These are phyloP conservation scores for Pseudognaphalium luteoalbum DNA, from an alignment of 129 eudicot genomes.

Conservation along the genomic window DNA sequence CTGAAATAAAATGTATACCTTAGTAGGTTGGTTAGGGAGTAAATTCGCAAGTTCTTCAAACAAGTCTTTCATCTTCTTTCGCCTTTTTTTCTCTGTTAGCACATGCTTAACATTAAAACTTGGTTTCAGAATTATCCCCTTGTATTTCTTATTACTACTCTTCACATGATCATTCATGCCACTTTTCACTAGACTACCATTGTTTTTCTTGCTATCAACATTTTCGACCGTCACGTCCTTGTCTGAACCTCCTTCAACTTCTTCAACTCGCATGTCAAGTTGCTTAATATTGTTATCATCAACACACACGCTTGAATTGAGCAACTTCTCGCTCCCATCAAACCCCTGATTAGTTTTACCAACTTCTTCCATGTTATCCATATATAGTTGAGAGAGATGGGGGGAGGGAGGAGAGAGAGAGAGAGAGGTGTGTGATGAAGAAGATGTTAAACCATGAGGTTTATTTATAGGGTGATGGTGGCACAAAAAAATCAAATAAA, in stretches of 20 bases:
- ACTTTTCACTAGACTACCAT: neutral
- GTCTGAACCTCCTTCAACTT: neutral
- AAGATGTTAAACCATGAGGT: conserved; percentile 19
- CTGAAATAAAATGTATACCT: conserved; percentile 45
- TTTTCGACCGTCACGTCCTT: neutral
- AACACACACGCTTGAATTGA: conserved; percentile 9
- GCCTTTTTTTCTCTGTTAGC: conserved; percentile 73
- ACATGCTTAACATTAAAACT: conserved; percentile 64
- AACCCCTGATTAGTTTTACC: too few species aligned
- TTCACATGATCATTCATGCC: neutral
- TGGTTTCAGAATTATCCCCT: conserved; percentile 20
- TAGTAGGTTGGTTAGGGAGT: conserved; percentile 70
- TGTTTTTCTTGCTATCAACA: neutral
- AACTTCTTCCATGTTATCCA: too few species aligned
- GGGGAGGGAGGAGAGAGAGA: too few species aligned
- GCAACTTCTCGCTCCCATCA: neutral
- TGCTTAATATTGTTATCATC: conserved; percentile 14
- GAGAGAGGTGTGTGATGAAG: conserved; percentile 10
- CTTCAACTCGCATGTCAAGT: neutral
- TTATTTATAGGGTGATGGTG: conserved; percentile 17
- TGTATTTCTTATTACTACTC: neutral
- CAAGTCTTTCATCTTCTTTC: conserved; percentile 84
- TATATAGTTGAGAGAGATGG: too few species aligned
- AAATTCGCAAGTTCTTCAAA: conserved; percentile 66
- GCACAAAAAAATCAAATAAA: conserved; percentile 1